Evolutionary conservation across 345 rosid species (phyloP).

Genomic region (Salix viminalis): DNA sequence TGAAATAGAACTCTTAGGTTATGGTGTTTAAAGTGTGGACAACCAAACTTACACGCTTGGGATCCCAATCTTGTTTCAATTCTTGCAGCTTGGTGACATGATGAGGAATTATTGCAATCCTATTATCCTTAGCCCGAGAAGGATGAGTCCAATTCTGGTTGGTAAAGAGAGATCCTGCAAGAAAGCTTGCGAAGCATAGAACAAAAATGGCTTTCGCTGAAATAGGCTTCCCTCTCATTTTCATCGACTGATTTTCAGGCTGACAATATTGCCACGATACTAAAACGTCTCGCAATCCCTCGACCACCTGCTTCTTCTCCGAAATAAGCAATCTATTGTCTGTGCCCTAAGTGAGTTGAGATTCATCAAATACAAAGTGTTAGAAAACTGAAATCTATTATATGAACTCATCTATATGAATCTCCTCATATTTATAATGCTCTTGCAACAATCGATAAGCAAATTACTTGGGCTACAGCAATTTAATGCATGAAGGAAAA

Average conservation of each 20-base stretch:
- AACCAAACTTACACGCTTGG: constrained; percentile 53
- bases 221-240: constrained; percentile 64
- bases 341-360: neutral
- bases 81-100: constrained; percentile 20
- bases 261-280: constrained; percentile 16
- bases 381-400: too few species aligned
- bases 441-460: too few species aligned
- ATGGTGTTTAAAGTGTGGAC: neutral
- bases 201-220: constrained; percentile 60
- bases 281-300: constrained; percentile 8
- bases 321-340: constrained; percentile 6
- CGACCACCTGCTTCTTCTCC: constrained; percentile 13
- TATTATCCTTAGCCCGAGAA: constrained; percentile 19
- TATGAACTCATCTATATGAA: too few species aligned
- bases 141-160: constrained; percentile 37
- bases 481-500: neutral
- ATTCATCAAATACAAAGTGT: too few species aligned
- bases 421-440: too few species aligned
- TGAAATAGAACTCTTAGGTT: too few species aligned
- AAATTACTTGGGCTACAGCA: too few species aligned
- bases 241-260: constrained; percentile 27
- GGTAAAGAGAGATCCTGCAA: constrained; percentile 62
- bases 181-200: constrained; percentile 63
- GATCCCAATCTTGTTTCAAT: constrained; percentile 48
- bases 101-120: constrained; percentile 20